Percentiles rank a stretch among this genome's conserved stretches.
Conservation (phyloP, 495 filamentous ascomycete genomes). For the Hypoxylon lenormandii region DNA sequence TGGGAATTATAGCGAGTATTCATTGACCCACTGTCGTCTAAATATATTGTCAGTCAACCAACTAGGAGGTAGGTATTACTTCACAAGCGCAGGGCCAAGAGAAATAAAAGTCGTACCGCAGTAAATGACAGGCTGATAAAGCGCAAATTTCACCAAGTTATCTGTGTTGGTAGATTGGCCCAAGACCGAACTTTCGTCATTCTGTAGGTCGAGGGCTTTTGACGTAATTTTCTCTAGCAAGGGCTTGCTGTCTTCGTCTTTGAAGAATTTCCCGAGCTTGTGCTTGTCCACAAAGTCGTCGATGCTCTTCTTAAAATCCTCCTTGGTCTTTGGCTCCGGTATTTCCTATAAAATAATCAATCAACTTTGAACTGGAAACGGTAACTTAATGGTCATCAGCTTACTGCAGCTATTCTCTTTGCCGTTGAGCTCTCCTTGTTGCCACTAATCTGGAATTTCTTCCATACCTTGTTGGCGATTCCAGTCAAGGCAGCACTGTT, state of each 20-base stretch:
- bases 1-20: constrained; percentile 9
- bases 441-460: constrained; percentile 34
- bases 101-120: constrained; percentile 24
- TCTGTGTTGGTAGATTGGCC: constrained; percentile 25
- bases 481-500: constrained; percentile 12
- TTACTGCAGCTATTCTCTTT: constrained; percentile 16
- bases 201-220: constrained; percentile 33
- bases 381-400: neutral
- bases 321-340: constrained; percentile 22
- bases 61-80: too few species aligned
- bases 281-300: constrained; percentile 23
- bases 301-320: constrained; percentile 37
- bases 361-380: neutral
- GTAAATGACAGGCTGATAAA: constrained; percentile 41
- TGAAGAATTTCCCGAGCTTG: constrained; percentile 35
- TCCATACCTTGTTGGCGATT: constrained; percentile 9
- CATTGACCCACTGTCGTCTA: constrained; percentile 43
- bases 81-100: neutral
- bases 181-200: constrained; percentile 18
- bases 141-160: constrained; percentile 31
- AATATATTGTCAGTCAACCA: neutral
- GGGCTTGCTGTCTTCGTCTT: constrained; percentile 3
- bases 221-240: constrained; percentile 25
- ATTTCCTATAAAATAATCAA: constrained; percentile 19
- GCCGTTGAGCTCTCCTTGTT: neutral